Base-by-base conservation (phyloP, 2,329 filamentous ascomycete species). In the Lecanicillium sp. region DNA sequence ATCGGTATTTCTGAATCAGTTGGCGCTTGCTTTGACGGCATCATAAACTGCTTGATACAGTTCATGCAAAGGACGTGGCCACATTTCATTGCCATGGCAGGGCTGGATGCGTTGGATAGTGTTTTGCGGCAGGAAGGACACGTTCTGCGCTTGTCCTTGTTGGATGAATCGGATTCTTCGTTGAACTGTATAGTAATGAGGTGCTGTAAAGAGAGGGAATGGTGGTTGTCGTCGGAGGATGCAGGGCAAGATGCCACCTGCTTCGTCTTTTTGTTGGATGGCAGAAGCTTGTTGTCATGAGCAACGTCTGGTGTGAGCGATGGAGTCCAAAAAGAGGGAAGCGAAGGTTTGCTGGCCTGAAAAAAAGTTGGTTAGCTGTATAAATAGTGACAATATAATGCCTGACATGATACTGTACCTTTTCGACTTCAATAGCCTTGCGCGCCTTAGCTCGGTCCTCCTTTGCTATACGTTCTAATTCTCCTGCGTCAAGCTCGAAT, bases 261-360 rank as follows among this genome's bases (percentile, higher is more conserved):
- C 54, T 92, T 94, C 36, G 64, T 56, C 38, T 77, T 73, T 54
- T 78, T 80, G n/a, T 62, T 62, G 29, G 74, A 63, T 6, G 72
- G 62, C 52, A 78, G 67, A 37, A 79, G 65, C 37, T 70, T 65
- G 35, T 68, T 56, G 38, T 58, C 51, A 33, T 59, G 53, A 25
- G 58, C 57, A 29, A 58, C 58, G 29, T 62, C 59, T 11, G 87
- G 87, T 1, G 85, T 94, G 41, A 90, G 74, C 0, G 83, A 85
- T 0, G 88, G 90, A 1, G 90, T 83, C 92, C 90, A 96, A 63
- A 96, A 96, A 1, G 87, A 94, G 0, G 87, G 85, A 0, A 95
- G 64, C 13, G 73, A 72, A 1, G 77, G 73, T 59, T 83, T 85
- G 8, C 73, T 68, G 3, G 78, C 73, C 54, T 78, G 60, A 14